phyloP scores from a whole-genome alignment of 2,329 filamentous ascomycete species.

The Fusarium sp. region DNA sequence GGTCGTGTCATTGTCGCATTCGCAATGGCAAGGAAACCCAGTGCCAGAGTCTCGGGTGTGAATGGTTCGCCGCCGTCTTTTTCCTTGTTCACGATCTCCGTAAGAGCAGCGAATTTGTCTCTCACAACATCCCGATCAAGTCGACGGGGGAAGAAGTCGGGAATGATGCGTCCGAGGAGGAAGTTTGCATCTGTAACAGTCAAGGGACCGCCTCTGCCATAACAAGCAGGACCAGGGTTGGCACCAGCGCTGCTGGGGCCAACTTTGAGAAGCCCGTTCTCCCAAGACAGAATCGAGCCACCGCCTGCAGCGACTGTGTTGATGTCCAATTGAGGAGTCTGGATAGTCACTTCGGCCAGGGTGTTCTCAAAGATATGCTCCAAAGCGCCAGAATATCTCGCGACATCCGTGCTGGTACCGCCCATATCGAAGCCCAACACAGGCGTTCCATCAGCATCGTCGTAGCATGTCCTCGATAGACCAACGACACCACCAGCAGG shows the following conservation, averaged over 20 bases:
- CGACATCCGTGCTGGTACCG: constrained; percentile 77
- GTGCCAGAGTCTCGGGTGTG: constrained; percentile 54
- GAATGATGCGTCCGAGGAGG: constrained; percentile 67
- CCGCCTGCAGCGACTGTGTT: constrained; percentile 71
- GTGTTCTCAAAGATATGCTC: constrained; percentile 79
- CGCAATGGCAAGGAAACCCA: constrained; percentile 78
- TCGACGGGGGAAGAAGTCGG: constrained; percentile 68
- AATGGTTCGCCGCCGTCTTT: constrained; percentile 32
- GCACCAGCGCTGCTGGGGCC: constrained; percentile 78
- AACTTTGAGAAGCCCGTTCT: constrained; percentile 76
- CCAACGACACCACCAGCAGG: constrained; percentile 45
- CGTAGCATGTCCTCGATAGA: constrained; percentile 40
- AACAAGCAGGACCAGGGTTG: constrained; percentile 77
- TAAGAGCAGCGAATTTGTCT: constrained; percentile 54
- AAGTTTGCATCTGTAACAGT: constrained; percentile 79
- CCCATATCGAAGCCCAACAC: constrained; percentile 49
- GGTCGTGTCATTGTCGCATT: constrained; percentile 80
- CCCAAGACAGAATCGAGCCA: constrained; percentile 67
- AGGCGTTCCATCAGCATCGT: constrained; percentile 36
- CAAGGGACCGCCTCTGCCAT: constrained; percentile 74
- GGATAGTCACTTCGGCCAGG: constrained; percentile 75
- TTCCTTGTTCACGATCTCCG: constrained; percentile 40
- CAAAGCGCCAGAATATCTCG: constrained; percentile 72
- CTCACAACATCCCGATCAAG: constrained; percentile 53
- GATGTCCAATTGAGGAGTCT: constrained; percentile 77